Base-by-base conservation (phyloP, 2,329 filamentous ascomycete genomes). In the Claviceps monticola region DNA sequence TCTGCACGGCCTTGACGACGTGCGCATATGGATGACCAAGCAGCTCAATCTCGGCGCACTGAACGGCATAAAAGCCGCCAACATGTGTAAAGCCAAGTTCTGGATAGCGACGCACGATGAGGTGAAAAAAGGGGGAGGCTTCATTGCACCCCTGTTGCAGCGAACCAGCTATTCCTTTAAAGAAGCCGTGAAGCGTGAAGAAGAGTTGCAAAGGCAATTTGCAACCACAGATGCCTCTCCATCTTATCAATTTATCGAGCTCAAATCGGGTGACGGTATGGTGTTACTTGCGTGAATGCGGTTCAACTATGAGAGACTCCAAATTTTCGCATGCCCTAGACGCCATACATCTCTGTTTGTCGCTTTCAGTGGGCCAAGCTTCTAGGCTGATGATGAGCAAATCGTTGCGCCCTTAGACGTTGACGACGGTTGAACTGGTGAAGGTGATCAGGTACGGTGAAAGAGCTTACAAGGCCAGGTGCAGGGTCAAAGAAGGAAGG, bases 31-130 rank as follows among this genome's bases (percentile, higher is more conserved):
- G 58, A 62, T 64, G 60, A 59, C 63, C 26, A 74, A 78, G 59
- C 80, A 83, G 61, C 66, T 83, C 37, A 85, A 84, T 55, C 71
- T 84, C 16, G 82, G 82, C 2, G 81, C 74, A 0, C 68, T 76
- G 53, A 84, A 84, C 58, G 82, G 78, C 0, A 63, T 83, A 16
- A 68, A 74, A 53, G 76, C 77, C 3, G 79, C 79, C 53, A 64
- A 70, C 16, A 63, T 73, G 4, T 63, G 78, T 34, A 66, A 70
- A 2, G 76, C 79, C 0, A 74, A 69, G 56, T 84, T 84, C 58
- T 85, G 81, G 82, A 65, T 84, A 17, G 74, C 73, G 0, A 84
- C 82, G 26, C 81, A 85, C 57, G 80, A 83, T 56, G 81, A 84
- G 62, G 67, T 76, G 4, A 84, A 84, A 63, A 72, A 64, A 50